Base-by-base conservation (phyloP, 805 yeast genomes). In the Pichia scutulata region DNA sequence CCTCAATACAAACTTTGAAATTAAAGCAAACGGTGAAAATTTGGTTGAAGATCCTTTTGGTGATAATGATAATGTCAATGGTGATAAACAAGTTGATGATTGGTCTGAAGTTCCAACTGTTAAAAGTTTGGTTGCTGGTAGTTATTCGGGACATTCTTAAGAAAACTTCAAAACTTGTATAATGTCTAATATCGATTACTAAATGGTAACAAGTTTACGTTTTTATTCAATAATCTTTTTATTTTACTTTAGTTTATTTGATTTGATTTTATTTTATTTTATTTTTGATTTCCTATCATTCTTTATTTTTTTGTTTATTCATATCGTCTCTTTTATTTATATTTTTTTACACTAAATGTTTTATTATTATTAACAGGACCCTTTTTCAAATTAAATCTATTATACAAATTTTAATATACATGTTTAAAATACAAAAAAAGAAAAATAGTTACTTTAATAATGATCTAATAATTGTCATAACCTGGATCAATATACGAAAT, bases 401-500 rank as follows among this genome's bases (percentile, higher is more conserved):
- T 40, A 25, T 40, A 40, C 26, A 21, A n/a, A 40, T 22, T 8
- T 40, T 16, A 40, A 41, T 33, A 33, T n/a, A 33, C 37, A 33
- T n/a, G 16, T n/a, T 5, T n/a, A 33, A 3, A 33, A 33, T n/a
- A 33, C 4, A 33, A 33, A 33, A 33, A 16, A 33, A n/a, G n/a
- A n/a, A n/a, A n/a, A n/a, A n/a, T n/a, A n/a, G n/a, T 4, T 16
- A 33, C 18, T 33, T 12, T n/a, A 30, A n/a, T 8, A 2, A 4
- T 33, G 8, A 9, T 6, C 10, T n/a, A 33, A 33, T 14, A 33
- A 16, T 33, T 14, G 36, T 46, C 39, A 21, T 39, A 30, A 19
- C 44, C 43, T n/a, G 88, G 87, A 62, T 83, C 82, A 22, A 86
- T 75, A 36, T 69, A 67, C 3, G 77, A 73, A 8, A 76, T 71